Conservation (phyloP, 768 basidiomycete genomes). For the Chlorophyllum brunneum region DNA sequence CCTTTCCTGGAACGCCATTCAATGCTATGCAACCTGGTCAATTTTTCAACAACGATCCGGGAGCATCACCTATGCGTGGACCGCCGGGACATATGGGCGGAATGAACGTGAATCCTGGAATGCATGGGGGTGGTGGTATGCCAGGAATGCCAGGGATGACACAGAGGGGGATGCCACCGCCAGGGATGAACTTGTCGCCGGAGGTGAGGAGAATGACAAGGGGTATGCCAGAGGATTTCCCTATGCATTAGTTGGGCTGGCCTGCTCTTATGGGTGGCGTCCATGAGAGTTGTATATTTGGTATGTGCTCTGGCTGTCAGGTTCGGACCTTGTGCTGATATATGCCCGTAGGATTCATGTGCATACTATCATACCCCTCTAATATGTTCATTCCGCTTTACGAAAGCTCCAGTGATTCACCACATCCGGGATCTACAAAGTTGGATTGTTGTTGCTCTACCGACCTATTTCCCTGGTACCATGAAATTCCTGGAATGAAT, state of each 20-base stretch:
- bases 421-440: too few species aligned
- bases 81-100: slow-evolving; percentile 18
- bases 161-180: slow-evolving; percentile 11
- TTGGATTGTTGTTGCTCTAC: too few species aligned
- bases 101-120: slow-evolving; percentile 22
- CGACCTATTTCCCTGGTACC: too few species aligned
- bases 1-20: slow-evolving; percentile 20
- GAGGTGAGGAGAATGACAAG: slow-evolving; percentile 25
- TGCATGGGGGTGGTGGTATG: slow-evolving; percentile 24
- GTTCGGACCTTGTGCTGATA: neutral
- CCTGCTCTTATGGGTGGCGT: neutral
- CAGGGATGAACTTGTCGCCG: slow-evolving; percentile 22
- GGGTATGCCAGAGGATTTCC: slow-evolving; percentile 28
- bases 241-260: slow-evolving; percentile 21
- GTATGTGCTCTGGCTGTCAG: neutral
- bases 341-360: neutral
- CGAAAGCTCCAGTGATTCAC: neutral
- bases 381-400: neutral
- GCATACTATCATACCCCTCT: slow-evolving; percentile 1
- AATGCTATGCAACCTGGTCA: slow-evolving; percentile 17
- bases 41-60: slow-evolving; percentile 15
- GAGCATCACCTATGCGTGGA: slow-evolving; percentile 12
- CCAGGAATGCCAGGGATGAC: slow-evolving; percentile 26
- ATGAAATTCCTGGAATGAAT: too few species aligned
- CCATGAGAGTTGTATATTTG: neutral